Evolutionary conservation across 345 rosid species (phyloP).

Genomic region (Aegle marmelos): DNA sequence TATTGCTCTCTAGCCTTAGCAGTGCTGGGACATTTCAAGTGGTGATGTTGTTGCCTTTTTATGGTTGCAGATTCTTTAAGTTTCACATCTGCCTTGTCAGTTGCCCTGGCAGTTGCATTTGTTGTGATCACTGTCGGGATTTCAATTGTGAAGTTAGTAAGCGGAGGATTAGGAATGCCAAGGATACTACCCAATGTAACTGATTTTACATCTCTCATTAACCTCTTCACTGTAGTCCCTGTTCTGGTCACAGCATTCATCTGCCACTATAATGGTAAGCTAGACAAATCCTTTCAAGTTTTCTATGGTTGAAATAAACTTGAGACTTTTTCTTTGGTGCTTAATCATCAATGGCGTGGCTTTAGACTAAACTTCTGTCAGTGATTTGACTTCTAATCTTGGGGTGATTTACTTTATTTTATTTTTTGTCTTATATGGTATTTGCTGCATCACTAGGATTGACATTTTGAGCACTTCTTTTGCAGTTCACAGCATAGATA

Average conservation of each 20-base stretch:
- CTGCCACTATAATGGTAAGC: slow-evolving; percentile 84
- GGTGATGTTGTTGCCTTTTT: slow-evolving; percentile 11
- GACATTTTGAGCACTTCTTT: slow-evolving; percentile 16
- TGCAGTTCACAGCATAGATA: slow-evolving; percentile 87
- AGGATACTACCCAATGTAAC: slow-evolving; percentile 70
- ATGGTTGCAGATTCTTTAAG: slow-evolving; percentile 80
- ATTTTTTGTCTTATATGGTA: neutral
- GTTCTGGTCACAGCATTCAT: slow-evolving; percentile 88
- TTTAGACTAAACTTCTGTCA: neutral
- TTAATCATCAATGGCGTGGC: neutral
- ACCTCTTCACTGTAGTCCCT: slow-evolving; percentile 84
- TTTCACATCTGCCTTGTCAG: slow-evolving; percentile 82
- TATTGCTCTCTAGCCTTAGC: neutral
- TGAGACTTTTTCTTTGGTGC: neutral
- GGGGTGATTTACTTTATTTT: neutral
- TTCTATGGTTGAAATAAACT: neutral
- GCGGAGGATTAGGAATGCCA: slow-evolving; percentile 69
- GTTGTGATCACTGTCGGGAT: slow-evolving; percentile 75
- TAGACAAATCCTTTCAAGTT: neutral
- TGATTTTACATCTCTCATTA: slow-evolving; percentile 70
- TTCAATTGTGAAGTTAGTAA: slow-evolving; percentile 52
- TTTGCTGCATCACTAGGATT: neutral
- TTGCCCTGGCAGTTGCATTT: slow-evolving; percentile 77
- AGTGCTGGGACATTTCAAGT: neutral
- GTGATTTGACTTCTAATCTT: neutral